Evolutionary conservation across 2,329 filamentous ascomycete species (phyloP), one percentile per base, ranked within the genome.

Genomic region (Exutisphaerella laricina): DNA sequence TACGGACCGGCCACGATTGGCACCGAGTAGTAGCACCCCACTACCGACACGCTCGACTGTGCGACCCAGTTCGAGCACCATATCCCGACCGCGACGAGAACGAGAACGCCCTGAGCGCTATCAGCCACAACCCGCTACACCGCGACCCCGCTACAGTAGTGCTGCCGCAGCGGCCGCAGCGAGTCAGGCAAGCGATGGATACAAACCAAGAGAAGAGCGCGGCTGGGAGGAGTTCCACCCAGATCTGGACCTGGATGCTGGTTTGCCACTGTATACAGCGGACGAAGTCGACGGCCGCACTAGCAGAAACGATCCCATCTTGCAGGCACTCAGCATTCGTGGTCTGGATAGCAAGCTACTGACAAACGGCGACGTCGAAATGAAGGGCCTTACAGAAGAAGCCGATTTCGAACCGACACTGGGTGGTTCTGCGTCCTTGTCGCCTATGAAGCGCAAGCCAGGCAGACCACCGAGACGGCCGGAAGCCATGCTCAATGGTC

Each of bases 201-300:
- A 97, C 68, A 98, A 98, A 64, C 92, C 92, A 22, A 78, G 92
- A 59, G 92, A 98, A 68, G 92, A 98, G 70, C 82, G 90, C 50
- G 87, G 88, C 39, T 98, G 90, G 88, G 89, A 96, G 60, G 92
- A 98, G 63, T 97, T 97, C 53, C 92, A 98, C 65, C 88, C 88
- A 0, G 87, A 96, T 58, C 78, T 98, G 39, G 89, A 97, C 68
- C 88, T 96, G 36, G 88, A 95, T 43, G 77, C 77, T 9, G 79
- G 78, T 3, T 84, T 96, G 51, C 79, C 84, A 54, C 73, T 95
- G 2, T 89, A 89, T 60, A 80, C 77, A 36, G 82, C 88, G 2
- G 82, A 92, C 50, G 86, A 94, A 53, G 83, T 97, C 5, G 90
- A 97, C 62, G 87, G 88, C 14, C 72, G 80, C 30, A 69, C 45